Base-by-base conservation (phyloP, 2,329 filamentous ascomycete species). In the Chaetomium sp. region DNA sequence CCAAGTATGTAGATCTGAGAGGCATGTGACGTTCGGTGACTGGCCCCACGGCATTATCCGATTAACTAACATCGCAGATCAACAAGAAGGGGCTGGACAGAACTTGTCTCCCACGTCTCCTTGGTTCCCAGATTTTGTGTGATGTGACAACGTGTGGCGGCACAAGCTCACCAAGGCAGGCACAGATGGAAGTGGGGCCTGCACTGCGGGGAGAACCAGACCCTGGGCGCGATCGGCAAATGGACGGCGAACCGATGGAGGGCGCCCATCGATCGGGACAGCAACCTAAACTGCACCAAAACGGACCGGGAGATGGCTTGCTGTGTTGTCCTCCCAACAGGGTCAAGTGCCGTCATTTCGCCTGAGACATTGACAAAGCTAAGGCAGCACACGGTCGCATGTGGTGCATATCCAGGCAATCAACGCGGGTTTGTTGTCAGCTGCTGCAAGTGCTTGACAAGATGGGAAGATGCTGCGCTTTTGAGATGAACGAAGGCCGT, bases 281-380 rank as follows among this genome's bases (percentile, higher is more conserved):
- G 33, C 45, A 47, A 47, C 16, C 16, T 16, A 23, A 47, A 47
- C 19, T n/a, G n/a, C 45, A 23, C n/a, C 45, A 23, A 12, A 47
- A 23, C 45, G n/a, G 21, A 47, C n/a, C n/a, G 45, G 45, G 45
- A 21, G 45, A 21, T 47, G 45, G 50, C 5, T 19, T 42, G 16
- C 38, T 29, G 51, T 16, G 51, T 33, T 54, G 35, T 38, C 55
- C 25, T 10, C 55, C 31, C 55, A 57, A 47, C 21, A 57, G 10
- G 21, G 55, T 19, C 7, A 27, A 23, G 55, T 47, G 55, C 23
- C 2, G 35, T 45, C 8, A n/a, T 45, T 51, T 31, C 8, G 13
- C 23, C 21, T 21, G 57, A 60, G 57, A 53, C 57, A 53, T 51
- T 33, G 56, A 42, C 33, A 29, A 45, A 58, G 56, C 56, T 27